Percentiles rank a stretch among this genome's conserved stretches.
These are phyloP conservation scores for Phytophthora foliorum DNA, from an alignment of 352 stramenopile genomes.

Conservation along the genomic window DNA sequence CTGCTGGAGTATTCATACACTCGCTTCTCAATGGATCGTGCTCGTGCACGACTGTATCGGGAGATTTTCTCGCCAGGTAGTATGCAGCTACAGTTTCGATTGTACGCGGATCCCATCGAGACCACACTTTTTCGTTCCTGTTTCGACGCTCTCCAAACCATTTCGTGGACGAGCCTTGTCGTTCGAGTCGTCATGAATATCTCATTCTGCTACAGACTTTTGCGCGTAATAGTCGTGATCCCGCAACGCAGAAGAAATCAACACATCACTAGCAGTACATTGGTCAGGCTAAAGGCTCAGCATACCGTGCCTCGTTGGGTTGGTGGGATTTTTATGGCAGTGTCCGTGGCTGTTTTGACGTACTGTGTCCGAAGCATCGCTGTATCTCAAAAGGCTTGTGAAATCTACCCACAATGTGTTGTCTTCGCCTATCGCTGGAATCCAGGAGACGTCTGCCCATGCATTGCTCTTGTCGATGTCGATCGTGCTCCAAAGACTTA, in stretches of 20 bases:
- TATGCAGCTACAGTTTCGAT: conserved; percentile 25
- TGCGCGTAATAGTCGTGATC: conserved; percentile 27
- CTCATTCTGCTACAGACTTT: conserved; percentile 34
- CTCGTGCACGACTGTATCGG: conserved; percentile 23
- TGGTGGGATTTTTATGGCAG: conserved; percentile 8
- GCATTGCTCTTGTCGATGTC: conserved; percentile 38
- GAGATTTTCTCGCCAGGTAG: conserved; percentile 12
- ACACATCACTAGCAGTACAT: neutral
- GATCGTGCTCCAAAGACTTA: conserved; percentile 20
- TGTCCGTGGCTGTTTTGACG: conserved; percentile 10
- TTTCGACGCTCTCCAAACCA: conserved; percentile 35
- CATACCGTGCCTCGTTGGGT: conserved; percentile 6
- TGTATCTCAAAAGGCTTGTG: conserved; percentile 2
- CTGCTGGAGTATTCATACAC: conserved; percentile 29
- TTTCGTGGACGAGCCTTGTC: conserved; percentile 15
- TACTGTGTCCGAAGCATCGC: conserved; percentile 24
- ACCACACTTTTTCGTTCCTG: conserved; percentile 28
- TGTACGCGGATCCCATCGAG: conserved; percentile 19
- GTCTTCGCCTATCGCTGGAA: conserved; percentile 10
- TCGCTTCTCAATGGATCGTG: conserved; percentile 30
- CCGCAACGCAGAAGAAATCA: conserved; percentile 4
- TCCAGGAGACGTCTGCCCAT: conserved; percentile 29
- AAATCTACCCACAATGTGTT: conserved; percentile 7
- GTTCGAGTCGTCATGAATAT: conserved; percentile 33
- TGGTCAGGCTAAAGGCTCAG: conserved; percentile 7